phyloP scores from a whole-genome alignment of 345 rosid species.

The Lenwebbia sp. region DNA sequence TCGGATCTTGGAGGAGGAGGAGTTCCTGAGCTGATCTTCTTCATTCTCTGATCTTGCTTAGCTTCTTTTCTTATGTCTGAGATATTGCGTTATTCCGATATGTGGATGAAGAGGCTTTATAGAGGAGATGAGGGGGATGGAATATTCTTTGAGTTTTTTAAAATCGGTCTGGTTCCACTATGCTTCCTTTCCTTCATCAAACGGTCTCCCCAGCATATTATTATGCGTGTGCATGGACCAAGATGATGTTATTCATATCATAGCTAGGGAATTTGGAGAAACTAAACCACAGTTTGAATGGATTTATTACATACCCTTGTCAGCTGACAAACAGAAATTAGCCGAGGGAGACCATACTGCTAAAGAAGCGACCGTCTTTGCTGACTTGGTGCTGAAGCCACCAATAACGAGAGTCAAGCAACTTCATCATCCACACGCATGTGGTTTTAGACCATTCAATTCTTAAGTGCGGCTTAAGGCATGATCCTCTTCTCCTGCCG shows the following conservation, averaged over 20 bases:
- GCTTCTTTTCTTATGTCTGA: background rate
- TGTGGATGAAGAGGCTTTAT: background rate
- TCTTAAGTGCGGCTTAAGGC: constrained; percentile 9
- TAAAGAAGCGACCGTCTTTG: background rate
- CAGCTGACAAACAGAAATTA: background rate
- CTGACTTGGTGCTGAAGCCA: background rate
- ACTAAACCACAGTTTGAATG: background rate
- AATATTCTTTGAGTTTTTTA: background rate
- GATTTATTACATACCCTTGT: background rate
- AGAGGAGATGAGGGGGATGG: background rate
- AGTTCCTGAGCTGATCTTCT: background rate
- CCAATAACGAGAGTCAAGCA: background rate
- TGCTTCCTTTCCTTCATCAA: background rate
- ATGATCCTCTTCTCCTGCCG: background rate
- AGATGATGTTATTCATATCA: background rate
- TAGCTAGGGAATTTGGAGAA: background rate
- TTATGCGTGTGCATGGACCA: background rate
- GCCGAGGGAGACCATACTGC: background rate
- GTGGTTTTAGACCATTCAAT: background rate
- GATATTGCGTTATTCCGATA: background rate
- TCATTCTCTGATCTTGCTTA: background rate
- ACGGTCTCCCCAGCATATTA: background rate
- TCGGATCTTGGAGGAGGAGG: background rate
- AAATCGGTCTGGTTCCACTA: background rate
- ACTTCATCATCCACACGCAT: background rate